Percentiles rank a stretch among this genome's conserved stretches.
Conservation (phyloP, 2,329 filamentous ascomycete genomes). For the Hymenoscyphus occultus region DNA sequence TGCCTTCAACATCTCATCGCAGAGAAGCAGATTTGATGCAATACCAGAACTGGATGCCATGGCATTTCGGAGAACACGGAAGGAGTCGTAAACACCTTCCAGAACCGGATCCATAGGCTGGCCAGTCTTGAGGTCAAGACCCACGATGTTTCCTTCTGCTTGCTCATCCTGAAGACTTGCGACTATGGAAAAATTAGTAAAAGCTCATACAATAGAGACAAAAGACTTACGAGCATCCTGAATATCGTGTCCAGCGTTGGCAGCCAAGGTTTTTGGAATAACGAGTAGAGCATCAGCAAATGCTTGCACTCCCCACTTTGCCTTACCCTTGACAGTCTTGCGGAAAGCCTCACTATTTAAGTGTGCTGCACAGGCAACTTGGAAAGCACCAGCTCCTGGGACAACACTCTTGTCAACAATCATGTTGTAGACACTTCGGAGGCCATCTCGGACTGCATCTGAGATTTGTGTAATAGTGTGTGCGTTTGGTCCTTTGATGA, state of each 20-base stretch:
- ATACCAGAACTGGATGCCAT: slow-evolving; percentile 93
- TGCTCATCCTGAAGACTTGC: slow-evolving; percentile 84
- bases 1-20: slow-evolving; percentile 96
- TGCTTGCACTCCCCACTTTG: slow-evolving; percentile 90
- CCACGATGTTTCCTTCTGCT: slow-evolving; percentile 78
- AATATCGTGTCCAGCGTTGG: slow-evolving; percentile 93
- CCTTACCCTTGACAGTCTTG: slow-evolving; percentile 95
- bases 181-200: slow-evolving; percentile 50
- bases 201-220: slow-evolving; percentile 19
- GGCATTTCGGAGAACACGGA: slow-evolving; percentile 89
- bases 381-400: slow-evolving; percentile 91
- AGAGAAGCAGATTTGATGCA: slow-evolving; percentile 89
- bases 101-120: slow-evolving; percentile 93
- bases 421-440: slow-evolving; percentile 98
- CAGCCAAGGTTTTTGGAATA: slow-evolving; percentile 95
- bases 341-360: slow-evolving; percentile 82
- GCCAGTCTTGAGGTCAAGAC: slow-evolving; percentile 81
- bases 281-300: slow-evolving; percentile 93
- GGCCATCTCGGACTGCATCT: slow-evolving; percentile 90
- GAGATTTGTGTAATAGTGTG: slow-evolving; percentile 97
- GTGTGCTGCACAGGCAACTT: slow-evolving; percentile 86
- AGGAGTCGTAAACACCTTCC: slow-evolving; percentile 92
- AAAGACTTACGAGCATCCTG: slow-evolving; percentile 80
- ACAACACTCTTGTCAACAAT: slow-evolving; percentile 98
- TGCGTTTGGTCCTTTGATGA: slow-evolving; percentile 96